phyloP scores from a whole-genome alignment of 2,329 filamentous ascomycete genomes.

The Pseudogymnoascus sp. region DNA sequence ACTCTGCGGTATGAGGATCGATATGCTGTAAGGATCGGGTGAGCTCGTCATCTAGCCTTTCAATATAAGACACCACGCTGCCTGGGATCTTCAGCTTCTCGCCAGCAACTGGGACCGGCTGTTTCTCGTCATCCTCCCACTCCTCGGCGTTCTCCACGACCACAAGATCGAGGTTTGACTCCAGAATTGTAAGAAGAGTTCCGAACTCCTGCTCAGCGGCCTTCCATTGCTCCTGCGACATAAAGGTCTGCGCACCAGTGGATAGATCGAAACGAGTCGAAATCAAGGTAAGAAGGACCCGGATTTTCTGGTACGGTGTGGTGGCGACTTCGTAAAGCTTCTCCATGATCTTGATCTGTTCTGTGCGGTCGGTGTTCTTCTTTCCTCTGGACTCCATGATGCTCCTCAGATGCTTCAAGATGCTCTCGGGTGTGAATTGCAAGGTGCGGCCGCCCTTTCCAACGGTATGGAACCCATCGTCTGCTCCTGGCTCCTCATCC shows the following conservation, averaged over 20 bases:
- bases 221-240: constrained; percentile 97
- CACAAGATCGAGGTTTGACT: constrained; percentile 70
- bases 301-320: constrained; percentile 89
- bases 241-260: constrained; percentile 68
- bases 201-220: constrained; percentile 80
- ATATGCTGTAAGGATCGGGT: constrained; percentile 95
- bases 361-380: constrained; percentile 93
- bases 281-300: constrained; percentile 83
- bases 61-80: constrained; percentile 87
- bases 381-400: constrained; percentile 96
- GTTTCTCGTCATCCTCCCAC: constrained; percentile 98
- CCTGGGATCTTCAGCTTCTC: constrained; percentile 88
- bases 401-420: constrained; percentile 88
- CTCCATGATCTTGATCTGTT: constrained; percentile 98
- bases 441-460: constrained; percentile 83
- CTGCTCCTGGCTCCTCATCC: constrained; percentile 53
- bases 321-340: constrained; percentile 83
- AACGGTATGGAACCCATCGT: constrained; percentile 84
- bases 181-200: constrained; percentile 69
- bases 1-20: constrained; percentile 96
- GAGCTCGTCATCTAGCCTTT: constrained; percentile 94
- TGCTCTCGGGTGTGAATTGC: constrained; percentile 92
- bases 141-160: constrained; percentile 91
- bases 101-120: constrained; percentile 62
- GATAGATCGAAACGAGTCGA: constrained; percentile 92